Conservation (phyloP, 2,329 filamentous ascomycete genomes). For the Sporothrix schenckii region DNA sequence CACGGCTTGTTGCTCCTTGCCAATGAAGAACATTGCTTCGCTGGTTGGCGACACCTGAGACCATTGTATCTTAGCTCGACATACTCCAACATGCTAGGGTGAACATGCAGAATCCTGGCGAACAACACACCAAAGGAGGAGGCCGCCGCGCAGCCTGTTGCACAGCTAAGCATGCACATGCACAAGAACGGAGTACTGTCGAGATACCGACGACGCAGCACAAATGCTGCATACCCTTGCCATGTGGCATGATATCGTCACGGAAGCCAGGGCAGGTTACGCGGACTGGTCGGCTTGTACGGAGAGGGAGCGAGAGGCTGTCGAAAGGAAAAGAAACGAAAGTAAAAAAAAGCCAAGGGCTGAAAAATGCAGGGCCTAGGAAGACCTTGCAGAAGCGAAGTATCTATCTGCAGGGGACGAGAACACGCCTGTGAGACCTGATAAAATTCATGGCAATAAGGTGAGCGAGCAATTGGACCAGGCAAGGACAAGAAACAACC, state of each 20-base stretch:
- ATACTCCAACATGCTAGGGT: neutral
- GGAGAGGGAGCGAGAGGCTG: neutral
- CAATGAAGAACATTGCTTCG: neutral
- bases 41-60: neutral
- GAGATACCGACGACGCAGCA: slow-evolving; percentile 9
- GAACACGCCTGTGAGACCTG: slow-evolving; percentile 9
- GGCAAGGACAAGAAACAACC: slow-evolving; percentile 21
- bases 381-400: slow-evolving; percentile 3
- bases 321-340: neutral
- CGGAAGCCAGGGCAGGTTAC: slow-evolving; percentile 3
- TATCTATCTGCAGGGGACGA: slow-evolving; percentile 9
- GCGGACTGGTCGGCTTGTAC: neutral
- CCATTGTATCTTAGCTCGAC: neutral
- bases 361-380: neutral
- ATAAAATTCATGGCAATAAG: slow-evolving; percentile 5
- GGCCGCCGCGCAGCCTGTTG: neutral
- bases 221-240: neutral
- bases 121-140: neutral
- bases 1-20: neutral
- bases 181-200: neutral
- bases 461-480: slow-evolving; percentile 14
- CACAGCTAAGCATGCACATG: neutral
- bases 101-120: neutral
- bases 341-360: neutral
- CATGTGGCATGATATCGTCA: slow-evolving; percentile 9